phyloP scores from a whole-genome alignment of 2,329 filamentous ascomycete genomes.

The Ceratocystis cacaofunesta region DNA sequence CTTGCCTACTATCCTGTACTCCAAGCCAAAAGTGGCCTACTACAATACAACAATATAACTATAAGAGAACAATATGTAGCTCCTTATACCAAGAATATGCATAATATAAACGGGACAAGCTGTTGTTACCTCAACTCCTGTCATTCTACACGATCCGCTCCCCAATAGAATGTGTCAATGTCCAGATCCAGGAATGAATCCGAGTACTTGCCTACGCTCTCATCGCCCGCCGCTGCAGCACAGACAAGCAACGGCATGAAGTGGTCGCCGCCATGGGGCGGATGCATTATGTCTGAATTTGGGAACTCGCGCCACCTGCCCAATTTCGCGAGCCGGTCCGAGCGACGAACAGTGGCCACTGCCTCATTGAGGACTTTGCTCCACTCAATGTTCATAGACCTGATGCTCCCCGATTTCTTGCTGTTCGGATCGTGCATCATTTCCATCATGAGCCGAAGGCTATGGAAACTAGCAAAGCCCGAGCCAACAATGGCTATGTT shows the following conservation, averaged over 20 bases:
- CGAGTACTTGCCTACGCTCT: constrained; percentile 30
- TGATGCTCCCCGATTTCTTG: constrained; percentile 20
- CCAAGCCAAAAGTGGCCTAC: background rate
- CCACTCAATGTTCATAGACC: constrained; percentile 27
- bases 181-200: constrained; percentile 35
- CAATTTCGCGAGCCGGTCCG: constrained; percentile 29
- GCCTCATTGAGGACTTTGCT: constrained; percentile 32
- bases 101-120: background rate
- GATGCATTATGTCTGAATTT: constrained; percentile 38
- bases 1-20: too few relatives aligned
- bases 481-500: constrained; percentile 47
- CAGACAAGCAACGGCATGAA: constrained; percentile 45
- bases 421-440: constrained; percentile 21
- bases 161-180: constrained; percentile 44
- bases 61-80: too few relatives aligned
- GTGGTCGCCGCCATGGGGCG: constrained; percentile 38
- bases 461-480: constrained; percentile 44
- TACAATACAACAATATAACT: background rate
- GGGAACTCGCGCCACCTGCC: constrained; percentile 34
- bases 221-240: constrained; percentile 35
- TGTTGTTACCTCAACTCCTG: background rate
- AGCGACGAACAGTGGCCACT: constrained; percentile 23
- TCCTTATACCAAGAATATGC: background rate
- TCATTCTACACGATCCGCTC: constrained; percentile 21
- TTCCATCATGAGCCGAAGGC: constrained; percentile 33